Base-by-base conservation (phyloP, 2,329 filamentous ascomycete species). In the Aspergillus sp. region DNA sequence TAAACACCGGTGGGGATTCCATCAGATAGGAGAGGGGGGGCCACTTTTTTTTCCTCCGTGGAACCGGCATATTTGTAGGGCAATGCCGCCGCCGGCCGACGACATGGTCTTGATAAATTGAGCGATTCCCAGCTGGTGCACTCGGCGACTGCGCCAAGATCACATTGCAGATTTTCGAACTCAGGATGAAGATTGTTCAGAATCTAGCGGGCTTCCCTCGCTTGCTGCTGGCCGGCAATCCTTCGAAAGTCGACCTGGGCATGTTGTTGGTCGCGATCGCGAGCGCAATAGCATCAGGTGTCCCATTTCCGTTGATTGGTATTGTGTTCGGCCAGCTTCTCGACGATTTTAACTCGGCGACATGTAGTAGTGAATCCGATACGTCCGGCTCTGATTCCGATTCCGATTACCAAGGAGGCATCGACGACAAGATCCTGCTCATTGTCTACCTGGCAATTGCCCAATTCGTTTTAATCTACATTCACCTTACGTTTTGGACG, bases 361-460 rank as follows among this genome's bases (percentile, higher is more conserved):
- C 66, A n/a, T 73, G 70, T 55, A 49, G 44, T 7, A 39, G 23
- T 5, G 45, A 37, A 3, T 21, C 50, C 25, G 14, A 21, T 6
- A 53, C 48, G 27, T 44, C 41, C 7, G 37, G 21, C 15, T 17
- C 44, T 1, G 27, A 31, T 31, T 31, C 27, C 27, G 27, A 31
- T 31, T 11, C 27, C 27, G 27, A 31, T 31, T 54, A 57, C 39
- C 55, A 56, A 52, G 44, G 35, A 33, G 35, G 35, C 21, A 58
- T 62, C 48, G 54, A 58, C 21, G 39, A 47, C 14, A 60, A 60
- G 25, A 47, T 62, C n/a, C 52, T 62, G 11, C 39, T 49, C n/a
- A 52, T 89, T 19, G 81, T 88, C 21, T 88, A 87, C 68, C 81
- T 90, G 43, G 84, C 84, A 25, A 83, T 88, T 52, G 86, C 81